A percentile compares a stretch with the other conserved stretches of the same genome.
Evolutionary conservation across 345 rosid species (phyloP).

Genomic region (Balakata baccata): DNA sequence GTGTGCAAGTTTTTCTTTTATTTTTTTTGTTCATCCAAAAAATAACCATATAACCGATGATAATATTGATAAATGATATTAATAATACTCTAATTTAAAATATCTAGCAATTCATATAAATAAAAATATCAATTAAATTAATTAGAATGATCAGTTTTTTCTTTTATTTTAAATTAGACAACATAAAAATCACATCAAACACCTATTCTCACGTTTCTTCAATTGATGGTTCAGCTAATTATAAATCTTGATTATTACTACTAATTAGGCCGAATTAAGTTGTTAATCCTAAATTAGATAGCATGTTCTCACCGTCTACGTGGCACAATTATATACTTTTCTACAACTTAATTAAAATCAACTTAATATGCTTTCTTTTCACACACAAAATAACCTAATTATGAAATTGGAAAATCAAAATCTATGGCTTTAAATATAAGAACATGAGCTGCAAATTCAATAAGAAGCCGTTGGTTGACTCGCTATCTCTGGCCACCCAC

Average conservation of each 20-base stretch:
- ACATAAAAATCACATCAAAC: background rate
- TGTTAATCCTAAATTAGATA: background rate
- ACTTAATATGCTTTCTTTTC: background rate
- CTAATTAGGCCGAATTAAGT: background rate
- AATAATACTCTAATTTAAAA: too few species aligned
- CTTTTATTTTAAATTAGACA: too few species aligned
- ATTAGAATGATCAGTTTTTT: too few species aligned
- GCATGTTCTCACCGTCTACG: too few species aligned
- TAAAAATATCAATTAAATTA: too few species aligned
- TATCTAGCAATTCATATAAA: too few species aligned
- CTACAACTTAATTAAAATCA: too few species aligned
- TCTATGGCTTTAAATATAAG: background rate
- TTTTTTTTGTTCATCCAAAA: too few species aligned
- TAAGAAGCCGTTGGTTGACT: constrained; percentile 41
- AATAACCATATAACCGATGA: too few species aligned
- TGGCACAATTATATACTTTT: too few species aligned
- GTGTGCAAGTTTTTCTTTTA: background rate
- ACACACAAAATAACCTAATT: background rate
- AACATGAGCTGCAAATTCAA: background rate
- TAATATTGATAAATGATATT: too few species aligned
- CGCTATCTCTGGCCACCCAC: constrained; percentile 34
- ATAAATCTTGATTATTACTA: background rate
- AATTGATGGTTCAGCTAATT: background rate
- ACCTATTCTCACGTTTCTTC: background rate
- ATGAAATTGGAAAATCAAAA: background rate